A percentile compares a stretch with the other conserved stretches of the same genome.
Evolutionary conservation across 192 early-diverging fungal species (phyloP).

Genomic region (Jimgerdemannia lactiflua): DNA sequence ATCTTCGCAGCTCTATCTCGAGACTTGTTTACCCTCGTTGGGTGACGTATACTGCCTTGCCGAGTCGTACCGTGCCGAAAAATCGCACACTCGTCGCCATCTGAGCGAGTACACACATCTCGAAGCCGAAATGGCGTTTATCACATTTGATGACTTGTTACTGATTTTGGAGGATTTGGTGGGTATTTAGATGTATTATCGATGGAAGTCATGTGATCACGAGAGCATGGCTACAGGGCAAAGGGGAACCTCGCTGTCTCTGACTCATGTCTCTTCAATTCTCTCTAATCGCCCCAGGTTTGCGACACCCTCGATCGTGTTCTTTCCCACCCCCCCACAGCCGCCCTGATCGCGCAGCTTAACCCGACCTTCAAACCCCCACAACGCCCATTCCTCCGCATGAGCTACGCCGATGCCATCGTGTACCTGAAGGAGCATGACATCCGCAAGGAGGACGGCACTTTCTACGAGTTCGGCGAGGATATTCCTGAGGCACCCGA

Average conservation of each 20-base stretch:
- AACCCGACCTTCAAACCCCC: conserved; percentile 89
- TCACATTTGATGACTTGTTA: conserved; percentile 89
- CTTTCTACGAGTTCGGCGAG: conserved; percentile 94
- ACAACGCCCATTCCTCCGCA: conserved; percentile 85
- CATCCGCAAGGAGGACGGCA: conserved; percentile 89
- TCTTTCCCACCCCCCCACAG: conserved; percentile 69
- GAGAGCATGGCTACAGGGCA: no score
- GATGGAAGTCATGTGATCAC: no score
- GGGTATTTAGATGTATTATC: not conserved
- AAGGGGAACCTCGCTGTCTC: no score
- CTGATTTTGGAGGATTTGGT: conserved; percentile 88
- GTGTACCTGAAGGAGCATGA: conserved; percentile 88
- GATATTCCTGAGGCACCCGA: conserved; percentile 99
- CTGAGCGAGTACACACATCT: conserved; percentile 96
- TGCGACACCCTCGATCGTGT: conserved; percentile 78
- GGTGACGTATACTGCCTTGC: conserved; percentile 96
- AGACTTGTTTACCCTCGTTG: conserved; percentile 91
- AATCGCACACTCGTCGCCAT: conserved; percentile 95
- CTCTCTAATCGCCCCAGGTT: conserved; percentile 5
- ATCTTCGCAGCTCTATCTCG: conserved; percentile 98
- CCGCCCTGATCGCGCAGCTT: conserved; percentile 79
- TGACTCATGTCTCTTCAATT: no score
- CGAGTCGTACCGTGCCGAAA: conserved; percentile 98
- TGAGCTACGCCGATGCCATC: conserved; percentile 97
- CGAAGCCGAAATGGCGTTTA: conserved; percentile 96